phyloP scores from a whole-genome alignment of 177 flowering plant species.

The Vitis hybrid region DNA sequence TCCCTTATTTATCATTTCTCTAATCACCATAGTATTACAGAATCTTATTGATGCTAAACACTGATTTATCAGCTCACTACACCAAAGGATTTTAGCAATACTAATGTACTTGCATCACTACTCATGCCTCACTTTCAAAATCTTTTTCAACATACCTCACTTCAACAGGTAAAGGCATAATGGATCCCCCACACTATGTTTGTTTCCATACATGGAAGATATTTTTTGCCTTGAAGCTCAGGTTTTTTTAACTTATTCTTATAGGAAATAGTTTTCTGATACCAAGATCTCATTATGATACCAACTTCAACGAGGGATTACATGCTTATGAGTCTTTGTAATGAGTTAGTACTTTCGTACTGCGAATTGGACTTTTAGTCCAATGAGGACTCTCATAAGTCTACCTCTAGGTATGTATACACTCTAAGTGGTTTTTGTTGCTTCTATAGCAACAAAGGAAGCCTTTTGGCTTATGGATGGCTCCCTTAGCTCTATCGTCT shows the following conservation, averaged over 20 bases:
- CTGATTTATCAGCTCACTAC: conserved; percentile 42
- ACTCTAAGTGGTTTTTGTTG: no score
- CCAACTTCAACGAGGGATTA: no score
- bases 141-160: conserved; percentile 83
- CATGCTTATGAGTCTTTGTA: no score
- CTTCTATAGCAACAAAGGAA: no score
- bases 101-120: conserved; percentile 45
- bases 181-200: neutral
- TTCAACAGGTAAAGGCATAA: conserved; percentile 66
- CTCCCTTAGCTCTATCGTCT: no score
- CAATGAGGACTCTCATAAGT: no score
- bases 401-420: no score
- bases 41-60: conserved; percentile 5
- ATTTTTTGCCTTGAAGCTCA: neutral
- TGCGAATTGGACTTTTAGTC: no score
- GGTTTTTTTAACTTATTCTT: neutral
- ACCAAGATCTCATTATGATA: conserved; percentile 69
- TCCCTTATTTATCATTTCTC: neutral
- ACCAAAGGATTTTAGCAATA: conserved; percentile 47
- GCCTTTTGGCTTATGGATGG: no score
- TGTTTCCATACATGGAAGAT: neutral
- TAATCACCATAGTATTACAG: neutral
- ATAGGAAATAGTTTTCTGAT: conserved; percentile 10
- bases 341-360: no score
- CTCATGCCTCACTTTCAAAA: conserved; percentile 91